Conservation (phyloP, 2,329 filamentous ascomycete genomes). For the Verticillium nonalfalfae region DNA sequence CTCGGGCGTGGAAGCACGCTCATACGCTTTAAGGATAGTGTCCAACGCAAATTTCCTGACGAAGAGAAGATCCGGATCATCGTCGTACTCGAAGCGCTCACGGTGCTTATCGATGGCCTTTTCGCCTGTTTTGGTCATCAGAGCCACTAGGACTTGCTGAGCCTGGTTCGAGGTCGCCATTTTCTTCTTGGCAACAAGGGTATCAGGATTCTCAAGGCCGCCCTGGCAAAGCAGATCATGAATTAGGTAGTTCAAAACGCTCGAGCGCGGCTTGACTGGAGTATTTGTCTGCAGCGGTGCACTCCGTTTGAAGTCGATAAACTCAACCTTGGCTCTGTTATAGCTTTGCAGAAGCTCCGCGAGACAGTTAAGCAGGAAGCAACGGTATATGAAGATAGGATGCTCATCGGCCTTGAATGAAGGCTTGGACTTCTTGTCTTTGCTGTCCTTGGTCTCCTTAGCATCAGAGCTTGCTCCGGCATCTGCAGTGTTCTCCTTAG, state of each 20-base stretch:
- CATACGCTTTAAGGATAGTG: conserved; percentile 86
- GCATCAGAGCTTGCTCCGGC: not conserved
- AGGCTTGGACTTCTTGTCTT: conserved; percentile 64
- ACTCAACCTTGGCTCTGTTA: conserved; percentile 92
- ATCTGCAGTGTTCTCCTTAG: not conserved
- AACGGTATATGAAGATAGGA: conserved; percentile 93
- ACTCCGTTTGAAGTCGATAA: conserved; percentile 97
- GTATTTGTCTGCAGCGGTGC: conserved; percentile 77
- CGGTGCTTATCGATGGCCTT: conserved; percentile 51
- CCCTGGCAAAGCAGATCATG: conserved; percentile 64
- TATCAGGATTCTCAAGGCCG: conserved; percentile 64
- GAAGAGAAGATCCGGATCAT: conserved; percentile 79
- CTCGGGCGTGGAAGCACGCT: conserved; percentile 71
- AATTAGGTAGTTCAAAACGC: conserved; percentile 88
- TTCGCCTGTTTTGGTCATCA: conserved; percentile 85
- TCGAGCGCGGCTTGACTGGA: conserved; percentile 88
- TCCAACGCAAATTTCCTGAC: conserved; percentile 94
- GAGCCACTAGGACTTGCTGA: conserved; percentile 75
- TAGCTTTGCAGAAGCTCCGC: conserved; percentile 88
- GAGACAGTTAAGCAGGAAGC: conserved; percentile 88
- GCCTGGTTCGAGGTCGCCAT: conserved; percentile 79
- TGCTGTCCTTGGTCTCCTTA: conserved; percentile 28
- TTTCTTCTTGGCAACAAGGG: conserved; percentile 75
- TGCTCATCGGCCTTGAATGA: conserved; percentile 89
- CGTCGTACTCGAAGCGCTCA: conserved; percentile 60